Evolutionary conservation across 768 basidiomycete genomes (phyloP), one percentile per base, ranked within the genome.

Genomic region (Pulveroboletus ravenelii): DNA sequence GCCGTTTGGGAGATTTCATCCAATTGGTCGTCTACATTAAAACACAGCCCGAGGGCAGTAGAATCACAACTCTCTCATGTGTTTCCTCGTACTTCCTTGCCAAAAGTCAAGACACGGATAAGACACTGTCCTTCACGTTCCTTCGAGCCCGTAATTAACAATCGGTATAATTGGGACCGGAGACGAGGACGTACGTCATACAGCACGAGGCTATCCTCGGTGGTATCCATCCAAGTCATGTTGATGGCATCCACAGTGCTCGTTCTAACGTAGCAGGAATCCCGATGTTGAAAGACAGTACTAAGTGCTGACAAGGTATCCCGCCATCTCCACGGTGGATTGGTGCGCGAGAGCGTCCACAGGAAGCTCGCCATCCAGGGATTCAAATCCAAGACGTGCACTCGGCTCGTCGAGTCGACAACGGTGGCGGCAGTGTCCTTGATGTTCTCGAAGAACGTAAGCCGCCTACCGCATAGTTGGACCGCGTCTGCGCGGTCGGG

Each of bases 171-270:
- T 37, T 0, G 9, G 15, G 32, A 29, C 34, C n/a, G 45, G 45
- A 17, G 18, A 23, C 3, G 17, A 35, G 40, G 34, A 69, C 78
- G 41, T 62, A 81, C 82, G 54, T 81, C 62, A 53, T 82, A 73
- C 46, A 85, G 60, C 47, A 82, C 66, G 17, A 84, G 72, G 48
- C 82, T 81, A 54, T 85, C 82, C 61, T 84, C 82, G 10, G 79
- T 84, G 36, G 75, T 74, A 36, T 73, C 70, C 48, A 82, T 67
- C 62, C 74, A 76, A 32, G 80, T 76, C 47, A 83, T 72, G 32
- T 64, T 67, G 43, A 73, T 66, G 9, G 72, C 68, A 50, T 76
- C 71, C 3, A 77, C 74, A 14, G 76, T 78, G 47, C 70, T 70
- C 13, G 66, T 70, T 43, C 64, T 56, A 3, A 68, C 59, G 44